Percentiles rank a stretch among this genome's conserved stretches.
Evolutionary conservation across 345 rosid genomes (phyloP).

Genomic region (Theobroma cacao): DNA sequence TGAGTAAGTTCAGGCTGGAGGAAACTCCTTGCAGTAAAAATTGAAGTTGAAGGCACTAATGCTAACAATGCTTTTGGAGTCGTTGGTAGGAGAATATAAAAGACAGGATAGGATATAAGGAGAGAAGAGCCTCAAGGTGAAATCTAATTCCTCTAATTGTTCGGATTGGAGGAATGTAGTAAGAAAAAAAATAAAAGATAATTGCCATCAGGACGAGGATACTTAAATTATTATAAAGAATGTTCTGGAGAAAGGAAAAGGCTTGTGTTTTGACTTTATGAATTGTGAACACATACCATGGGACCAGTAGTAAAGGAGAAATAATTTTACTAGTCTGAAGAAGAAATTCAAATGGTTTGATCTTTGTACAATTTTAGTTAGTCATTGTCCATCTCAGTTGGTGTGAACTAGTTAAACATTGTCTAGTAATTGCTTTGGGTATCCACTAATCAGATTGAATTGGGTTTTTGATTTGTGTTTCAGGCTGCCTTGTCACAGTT

Average conservation of each 20-base stretch:
- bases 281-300: not conserved
- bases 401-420: not conserved
- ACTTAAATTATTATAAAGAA: not conserved
- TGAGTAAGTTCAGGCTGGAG: not conserved
- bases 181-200: too few relatives aligned
- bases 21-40: not conserved
- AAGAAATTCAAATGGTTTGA: not conserved
- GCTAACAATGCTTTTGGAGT: not conserved
- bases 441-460: not conserved
- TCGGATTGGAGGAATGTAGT: not conserved
- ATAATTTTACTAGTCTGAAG: not conserved
- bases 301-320: not conserved
- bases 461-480: conserved; percentile 5
- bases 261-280: not conserved
- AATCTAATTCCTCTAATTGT: not conserved
- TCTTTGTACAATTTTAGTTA: not conserved
- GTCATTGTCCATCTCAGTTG: too few relatives aligned
- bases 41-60: not conserved
- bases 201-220: not conserved
- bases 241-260: not conserved
- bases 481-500: conserved; percentile 68
- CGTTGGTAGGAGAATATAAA: not conserved
- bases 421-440: not conserved
- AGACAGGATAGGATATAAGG: not conserved
- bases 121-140: not conserved